Percentiles rank a stretch among this genome's conserved stretches.
phyloP scores from a whole-genome alignment of 495 filamentous ascomycete genomes.

The Aspergillus indologenus region DNA sequence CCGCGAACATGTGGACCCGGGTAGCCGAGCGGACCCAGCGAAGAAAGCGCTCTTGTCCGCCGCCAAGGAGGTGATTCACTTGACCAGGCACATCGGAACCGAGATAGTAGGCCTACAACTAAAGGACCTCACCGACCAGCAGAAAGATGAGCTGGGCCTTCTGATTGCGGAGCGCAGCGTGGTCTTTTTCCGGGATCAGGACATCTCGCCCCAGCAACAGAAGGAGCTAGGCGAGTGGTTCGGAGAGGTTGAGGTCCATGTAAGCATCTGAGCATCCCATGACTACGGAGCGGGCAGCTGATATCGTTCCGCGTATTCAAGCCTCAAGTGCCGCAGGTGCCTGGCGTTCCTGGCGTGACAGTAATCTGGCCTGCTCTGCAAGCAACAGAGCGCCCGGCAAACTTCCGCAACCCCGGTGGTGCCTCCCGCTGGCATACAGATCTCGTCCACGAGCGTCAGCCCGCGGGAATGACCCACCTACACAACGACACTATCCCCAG shows the following conservation, averaged over 20 bases:
- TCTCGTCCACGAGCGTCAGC: slow-evolving; percentile 66
- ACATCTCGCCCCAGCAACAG: slow-evolving; percentile 66
- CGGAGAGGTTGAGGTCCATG: slow-evolving; percentile 66
- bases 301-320: slow-evolving; percentile 21
- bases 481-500: slow-evolving; percentile 65
- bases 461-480: slow-evolving; percentile 66
- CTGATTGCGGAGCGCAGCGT: slow-evolving; percentile 71
- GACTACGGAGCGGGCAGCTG: not conserved
- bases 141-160: slow-evolving; percentile 68
- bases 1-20: slow-evolving; percentile 57
- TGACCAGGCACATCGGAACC: slow-evolving; percentile 67
- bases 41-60: slow-evolving; percentile 64
- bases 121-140: slow-evolving; percentile 63
- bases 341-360: slow-evolving; percentile 59
- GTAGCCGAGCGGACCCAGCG: slow-evolving; percentile 61
- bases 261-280: slow-evolving; percentile 31
- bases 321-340: slow-evolving; percentile 69
- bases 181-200: slow-evolving; percentile 73
- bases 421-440: slow-evolving; percentile 68
- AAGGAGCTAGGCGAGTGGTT: slow-evolving; percentile 62
- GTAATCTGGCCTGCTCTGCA: slow-evolving; percentile 68
- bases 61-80: slow-evolving; percentile 61
- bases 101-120: slow-evolving; percentile 68
- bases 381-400: slow-evolving; percentile 51
- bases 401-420: slow-evolving; percentile 63